phyloP scores from a whole-genome alignment of 208 protist species.

The Leishmania mexicana region DNA sequence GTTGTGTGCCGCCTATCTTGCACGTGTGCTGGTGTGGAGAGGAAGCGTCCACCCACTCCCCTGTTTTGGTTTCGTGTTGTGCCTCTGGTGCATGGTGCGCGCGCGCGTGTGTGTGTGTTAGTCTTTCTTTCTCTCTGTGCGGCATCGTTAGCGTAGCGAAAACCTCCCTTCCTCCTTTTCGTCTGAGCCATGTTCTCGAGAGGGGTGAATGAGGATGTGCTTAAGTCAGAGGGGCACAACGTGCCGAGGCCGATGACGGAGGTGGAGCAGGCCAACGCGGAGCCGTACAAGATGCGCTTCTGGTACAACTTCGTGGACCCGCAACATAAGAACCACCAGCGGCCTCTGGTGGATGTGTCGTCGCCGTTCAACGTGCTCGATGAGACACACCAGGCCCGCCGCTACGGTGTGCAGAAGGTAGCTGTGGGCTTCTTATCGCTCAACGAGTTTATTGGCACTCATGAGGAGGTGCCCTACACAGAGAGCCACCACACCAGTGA shows the following conservation, averaged over 20 bases:
- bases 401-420: slow-evolving; percentile 71
- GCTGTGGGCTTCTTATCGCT: slow-evolving; percentile 62
- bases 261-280: slow-evolving; percentile 32
- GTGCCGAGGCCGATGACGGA: slow-evolving; percentile 30
- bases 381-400: slow-evolving; percentile 77
- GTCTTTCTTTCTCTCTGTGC: slow-evolving; percentile 7
- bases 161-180: not conserved
- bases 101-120: not conserved
- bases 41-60: not conserved
- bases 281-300: slow-evolving; percentile 58
- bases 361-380: slow-evolving; percentile 78
- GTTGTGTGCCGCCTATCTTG: not conserved
- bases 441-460: slow-evolving; percentile 66
- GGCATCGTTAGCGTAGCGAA: not conserved
- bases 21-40: not conserved
- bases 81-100: not conserved
- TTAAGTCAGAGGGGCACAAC: slow-evolving; percentile 64
- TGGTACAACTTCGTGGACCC: slow-evolving; percentile 70
- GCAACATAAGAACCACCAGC: slow-evolving; percentile 29
- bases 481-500: slow-evolving; percentile 76
- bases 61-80: not conserved
- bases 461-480: slow-evolving; percentile 86
- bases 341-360: slow-evolving; percentile 76
- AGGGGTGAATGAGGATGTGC: slow-evolving; percentile 54
- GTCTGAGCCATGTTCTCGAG: slow-evolving; percentile 59